Conservation (phyloP, 805 yeast species). For the Wickerhamiella slavikovae region DNA sequence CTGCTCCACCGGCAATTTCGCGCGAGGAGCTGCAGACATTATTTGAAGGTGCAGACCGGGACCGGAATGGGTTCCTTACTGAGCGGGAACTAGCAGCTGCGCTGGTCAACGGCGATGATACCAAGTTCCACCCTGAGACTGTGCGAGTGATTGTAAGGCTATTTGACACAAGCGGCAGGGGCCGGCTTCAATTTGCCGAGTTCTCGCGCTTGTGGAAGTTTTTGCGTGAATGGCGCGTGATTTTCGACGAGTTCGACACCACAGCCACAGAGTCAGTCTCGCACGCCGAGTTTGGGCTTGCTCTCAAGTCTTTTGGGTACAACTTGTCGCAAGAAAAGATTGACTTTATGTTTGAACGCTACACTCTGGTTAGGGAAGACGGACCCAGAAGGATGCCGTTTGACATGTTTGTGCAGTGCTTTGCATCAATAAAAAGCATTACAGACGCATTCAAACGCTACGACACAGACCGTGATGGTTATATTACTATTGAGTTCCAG, state of each 20-base stretch:
- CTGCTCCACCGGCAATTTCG: conserved; percentile 2
- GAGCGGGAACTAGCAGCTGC: conserved; percentile 38
- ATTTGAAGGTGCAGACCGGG: conserved; percentile 34
- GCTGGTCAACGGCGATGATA: conserved; percentile 40
- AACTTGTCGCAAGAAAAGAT: conserved; percentile 35
- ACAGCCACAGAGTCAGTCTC: conserved; percentile 37
- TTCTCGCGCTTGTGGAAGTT: conserved; percentile 50
- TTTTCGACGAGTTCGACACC: conserved; percentile 41
- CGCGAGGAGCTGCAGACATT: conserved; percentile 24
- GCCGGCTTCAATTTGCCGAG: conserved; percentile 33
- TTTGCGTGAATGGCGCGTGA: conserved; percentile 41
- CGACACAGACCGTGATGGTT: conserved; percentile 54
- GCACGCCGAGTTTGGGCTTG: conserved; percentile 42
- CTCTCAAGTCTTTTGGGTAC: conserved; percentile 47
- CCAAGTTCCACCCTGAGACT: conserved; percentile 39
- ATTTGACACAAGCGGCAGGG: conserved; percentile 31
- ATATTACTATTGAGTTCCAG: conserved; percentile 19
- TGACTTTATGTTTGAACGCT: conserved; percentile 35
- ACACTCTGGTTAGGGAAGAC: conserved; percentile 21
- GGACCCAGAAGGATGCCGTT: conserved; percentile 31
- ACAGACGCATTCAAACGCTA: conserved; percentile 63
- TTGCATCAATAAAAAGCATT: conserved; percentile 54
- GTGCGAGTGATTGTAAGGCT: conserved; percentile 40
- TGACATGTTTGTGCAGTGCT: conserved; percentile 63
- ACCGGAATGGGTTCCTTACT: conserved; percentile 32